These are phyloP conservation scores for Dissophora globulifera DNA, from an alignment of 192 early-diverging fungal genomes.

Conservation along the genomic window DNA sequence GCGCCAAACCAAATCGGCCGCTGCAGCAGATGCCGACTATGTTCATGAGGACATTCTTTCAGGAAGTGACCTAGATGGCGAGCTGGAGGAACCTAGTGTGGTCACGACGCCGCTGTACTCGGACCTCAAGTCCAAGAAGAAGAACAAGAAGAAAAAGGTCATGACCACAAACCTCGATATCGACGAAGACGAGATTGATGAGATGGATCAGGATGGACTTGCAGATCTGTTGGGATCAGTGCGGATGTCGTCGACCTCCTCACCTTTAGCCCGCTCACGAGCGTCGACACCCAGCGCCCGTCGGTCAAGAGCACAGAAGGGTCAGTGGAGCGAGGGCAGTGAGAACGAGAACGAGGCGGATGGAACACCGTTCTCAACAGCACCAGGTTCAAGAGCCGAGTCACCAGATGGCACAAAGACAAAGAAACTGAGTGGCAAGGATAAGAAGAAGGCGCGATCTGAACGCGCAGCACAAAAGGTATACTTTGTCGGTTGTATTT, in stretches of 20 bases:
- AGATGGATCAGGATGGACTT: conserved; percentile 43
- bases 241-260: conserved; percentile 33
- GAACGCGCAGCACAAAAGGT: conserved; percentile 48
- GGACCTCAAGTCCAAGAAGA: conserved; percentile 48
- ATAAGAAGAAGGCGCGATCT: conserved; percentile 44
- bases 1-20: background rate
- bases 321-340: conserved; percentile 2
- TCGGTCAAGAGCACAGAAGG: conserved; percentile 10
- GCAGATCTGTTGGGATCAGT: conserved; percentile 41
- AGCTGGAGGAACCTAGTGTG: conserved; percentile 31
- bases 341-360: conserved; percentile 42
- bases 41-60: background rate
- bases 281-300: conserved; percentile 30
- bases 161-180: conserved; percentile 30
- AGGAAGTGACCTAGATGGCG: conserved; percentile 58
- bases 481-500: background rate
- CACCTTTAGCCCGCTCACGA: conserved; percentile 30
- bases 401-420: conserved; percentile 40
- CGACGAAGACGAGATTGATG: conserved; percentile 29
- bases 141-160: conserved; percentile 65
- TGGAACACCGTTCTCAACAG: conserved; percentile 58
- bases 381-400: conserved; percentile 53
- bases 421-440: conserved; percentile 53
- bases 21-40: conserved; percentile 1
- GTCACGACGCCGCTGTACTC: conserved; percentile 19